Conservation (phyloP, 192 early-diverging fungal species). For the Haplosporangium gracile region DNA sequence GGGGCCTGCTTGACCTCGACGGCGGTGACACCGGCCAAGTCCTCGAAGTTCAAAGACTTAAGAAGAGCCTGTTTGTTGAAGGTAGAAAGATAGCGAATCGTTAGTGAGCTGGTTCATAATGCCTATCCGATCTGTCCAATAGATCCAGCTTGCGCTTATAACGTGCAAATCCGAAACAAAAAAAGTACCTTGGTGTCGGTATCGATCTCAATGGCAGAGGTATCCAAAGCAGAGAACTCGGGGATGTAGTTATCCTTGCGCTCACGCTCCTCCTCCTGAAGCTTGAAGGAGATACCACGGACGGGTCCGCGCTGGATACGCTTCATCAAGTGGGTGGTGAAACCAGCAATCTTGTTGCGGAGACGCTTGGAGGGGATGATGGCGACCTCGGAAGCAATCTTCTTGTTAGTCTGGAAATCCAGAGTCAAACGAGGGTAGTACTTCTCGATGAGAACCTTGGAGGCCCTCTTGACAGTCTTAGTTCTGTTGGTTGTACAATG, state of each 20-base stretch:
- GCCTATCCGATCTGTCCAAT: too few relatives aligned
- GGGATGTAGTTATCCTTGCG: conserved; percentile 99
- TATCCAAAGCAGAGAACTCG: conserved; percentile 96
- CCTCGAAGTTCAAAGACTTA: conserved; percentile 97
- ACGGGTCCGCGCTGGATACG: conserved; percentile 99
- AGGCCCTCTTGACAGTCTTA: conserved; percentile 99
- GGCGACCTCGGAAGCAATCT: conserved; percentile 97
- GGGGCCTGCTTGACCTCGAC: conserved; percentile 62
- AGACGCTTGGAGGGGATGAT: conserved; percentile 99
- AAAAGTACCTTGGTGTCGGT: conserved; percentile 85
- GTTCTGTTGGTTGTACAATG: conserved; percentile 68
- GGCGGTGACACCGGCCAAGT: conserved; percentile 87
- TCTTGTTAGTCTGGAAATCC: conserved; percentile 99
- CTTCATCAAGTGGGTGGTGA: conserved; percentile 99
- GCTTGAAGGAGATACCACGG: conserved; percentile 99
- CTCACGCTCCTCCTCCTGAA: conserved; percentile 99
- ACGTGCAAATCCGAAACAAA: not conserved
- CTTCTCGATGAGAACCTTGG: conserved; percentile 99
- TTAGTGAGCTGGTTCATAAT: not conserved
- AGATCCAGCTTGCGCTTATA: too few relatives aligned
- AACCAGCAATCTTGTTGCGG: conserved; percentile 99
- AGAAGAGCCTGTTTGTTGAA: conserved; percentile 78
- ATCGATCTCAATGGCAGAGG: conserved; percentile 93
- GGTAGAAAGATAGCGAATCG: too few relatives aligned
- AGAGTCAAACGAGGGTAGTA: conserved; percentile 99